These are phyloP conservation scores for Microthlaspi erraticum DNA, from an alignment of 345 rosid genomes.

Conservation along the genomic window DNA sequence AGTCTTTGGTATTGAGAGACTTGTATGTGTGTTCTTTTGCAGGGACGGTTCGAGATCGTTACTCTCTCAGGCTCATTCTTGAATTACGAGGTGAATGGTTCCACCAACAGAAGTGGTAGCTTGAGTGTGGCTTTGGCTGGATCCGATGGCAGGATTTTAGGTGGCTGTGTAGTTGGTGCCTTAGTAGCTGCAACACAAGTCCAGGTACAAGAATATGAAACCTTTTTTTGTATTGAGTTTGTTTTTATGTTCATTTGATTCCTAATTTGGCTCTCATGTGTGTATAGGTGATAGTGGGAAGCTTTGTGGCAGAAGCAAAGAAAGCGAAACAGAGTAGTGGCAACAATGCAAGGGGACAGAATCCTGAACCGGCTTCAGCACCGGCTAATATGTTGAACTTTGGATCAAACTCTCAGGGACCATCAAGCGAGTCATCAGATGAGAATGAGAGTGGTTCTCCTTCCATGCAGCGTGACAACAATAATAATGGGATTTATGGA, in stretches of 20 bases:
- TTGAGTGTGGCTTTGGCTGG: slow-evolving; percentile 82
- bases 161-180: slow-evolving; percentile 82
- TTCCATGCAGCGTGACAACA: slow-evolving; percentile 23
- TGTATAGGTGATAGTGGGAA: slow-evolving; percentile 80
- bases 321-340: slow-evolving; percentile 47
- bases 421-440: slow-evolving; percentile 78
- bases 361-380: slow-evolving; percentile 63
- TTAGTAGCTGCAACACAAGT: slow-evolving; percentile 81
- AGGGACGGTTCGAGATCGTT: slow-evolving; percentile 90
- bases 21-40: slow-evolving; percentile 17
- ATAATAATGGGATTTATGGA: slow-evolving; percentile 27
- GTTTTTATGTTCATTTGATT: slow-evolving; percentile 19
- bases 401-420: slow-evolving; percentile 74
- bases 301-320: slow-evolving; percentile 74
- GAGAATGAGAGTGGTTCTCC: slow-evolving; percentile 57
- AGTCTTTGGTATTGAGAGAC: slow-evolving; percentile 30
- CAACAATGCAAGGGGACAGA: slow-evolving; percentile 31
- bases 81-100: slow-evolving; percentile 59
- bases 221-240: background rate
- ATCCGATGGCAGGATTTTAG: slow-evolving; percentile 73
- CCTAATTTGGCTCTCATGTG: slow-evolving; percentile 16
- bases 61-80: slow-evolving; percentile 77
- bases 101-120: slow-evolving; percentile 51
- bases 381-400: slow-evolving; percentile 64
- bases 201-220: slow-evolving; percentile 56